Evolutionary conservation across 805 yeast species (phyloP).

Genomic region (Saturnispora diversa): DNA sequence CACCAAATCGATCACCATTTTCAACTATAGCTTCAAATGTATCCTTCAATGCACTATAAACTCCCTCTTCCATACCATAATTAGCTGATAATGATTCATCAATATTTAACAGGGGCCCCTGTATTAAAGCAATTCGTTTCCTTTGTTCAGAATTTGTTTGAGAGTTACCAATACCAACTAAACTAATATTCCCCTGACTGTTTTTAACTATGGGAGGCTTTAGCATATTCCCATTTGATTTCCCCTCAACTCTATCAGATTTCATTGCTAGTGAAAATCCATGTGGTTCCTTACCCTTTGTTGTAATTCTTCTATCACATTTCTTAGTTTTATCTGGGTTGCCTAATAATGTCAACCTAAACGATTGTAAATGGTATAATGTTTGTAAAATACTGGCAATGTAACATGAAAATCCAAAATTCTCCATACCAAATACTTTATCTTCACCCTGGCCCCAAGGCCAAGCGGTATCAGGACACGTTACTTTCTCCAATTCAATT

Average conservation of each 20-base stretch:
- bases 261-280: conserved; percentile 25
- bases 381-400: conserved; percentile 91
- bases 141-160: conserved; percentile 56
- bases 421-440: conserved; percentile 74
- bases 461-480: conserved; percentile 18
- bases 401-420: conserved; percentile 88
- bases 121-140: conserved; percentile 65
- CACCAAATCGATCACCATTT: conserved; percentile 60
- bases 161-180: conserved; percentile 38
- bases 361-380: conserved; percentile 62
- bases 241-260: not conserved
- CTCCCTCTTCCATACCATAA: conserved; percentile 37
- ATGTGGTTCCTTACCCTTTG: conserved; percentile 36
- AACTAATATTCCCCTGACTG: conserved; percentile 37
- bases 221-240: not conserved
- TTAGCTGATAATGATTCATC: conserved; percentile 55
- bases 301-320: conserved; percentile 34
- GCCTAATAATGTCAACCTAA: conserved; percentile 49
- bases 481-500: too few species aligned
- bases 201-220: conserved; percentile 23
- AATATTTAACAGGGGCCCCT: conserved; percentile 78
- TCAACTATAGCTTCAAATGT: conserved; percentile 78
- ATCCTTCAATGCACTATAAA: conserved; percentile 71
- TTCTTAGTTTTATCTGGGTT: conserved; percentile 39
- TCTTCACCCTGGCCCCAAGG: conserved; percentile 63